These are phyloP conservation scores for Lunasporangiospora selenospora DNA, from an alignment of 192 early-diverging fungal genomes.

Conservation along the genomic window DNA sequence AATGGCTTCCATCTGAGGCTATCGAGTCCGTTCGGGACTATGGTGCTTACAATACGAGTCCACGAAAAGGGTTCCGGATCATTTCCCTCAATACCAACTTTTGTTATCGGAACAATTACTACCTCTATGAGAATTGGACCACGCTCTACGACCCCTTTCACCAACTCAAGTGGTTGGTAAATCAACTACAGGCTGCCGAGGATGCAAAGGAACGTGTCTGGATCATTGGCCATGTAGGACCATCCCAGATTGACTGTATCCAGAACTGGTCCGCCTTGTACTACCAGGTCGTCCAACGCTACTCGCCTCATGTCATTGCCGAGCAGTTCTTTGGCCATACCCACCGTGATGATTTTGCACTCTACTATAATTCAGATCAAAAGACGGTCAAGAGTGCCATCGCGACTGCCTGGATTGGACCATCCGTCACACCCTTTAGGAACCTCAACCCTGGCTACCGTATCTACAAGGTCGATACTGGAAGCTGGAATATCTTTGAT, in stretches of 20 bases:
- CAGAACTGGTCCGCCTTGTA: constrained; percentile 55
- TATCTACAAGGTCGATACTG: constrained; percentile 56
- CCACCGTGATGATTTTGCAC: constrained; percentile 54
- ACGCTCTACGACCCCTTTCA: constrained; percentile 52
- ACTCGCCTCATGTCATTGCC: constrained; percentile 57
- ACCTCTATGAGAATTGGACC: constrained; percentile 49
- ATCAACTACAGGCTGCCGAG: constrained; percentile 56
- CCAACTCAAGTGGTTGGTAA: constrained; percentile 52
- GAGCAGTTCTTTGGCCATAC: constrained; percentile 64
- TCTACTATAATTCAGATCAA: constrained; percentile 45
- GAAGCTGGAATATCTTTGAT: constrained; percentile 54
- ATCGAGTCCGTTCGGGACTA: constrained; percentile 28
- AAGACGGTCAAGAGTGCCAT: constrained; percentile 35
- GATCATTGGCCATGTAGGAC: constrained; percentile 60
- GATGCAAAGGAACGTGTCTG: constrained; percentile 54
- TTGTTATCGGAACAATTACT: constrained; percentile 61
- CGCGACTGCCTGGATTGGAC: constrained; percentile 52
- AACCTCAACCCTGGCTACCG: constrained; percentile 62
- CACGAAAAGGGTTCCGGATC: constrained; percentile 48
- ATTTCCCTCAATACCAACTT: constrained; percentile 66
- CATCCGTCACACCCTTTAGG: constrained; percentile 53
- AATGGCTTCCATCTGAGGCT: constrained; percentile 47
- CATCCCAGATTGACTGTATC: constrained; percentile 51
- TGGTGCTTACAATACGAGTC: constrained; percentile 51
- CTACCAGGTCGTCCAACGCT: constrained; percentile 57